Percentiles rank a stretch among this genome's conserved stretches.
phyloP scores from a whole-genome alignment of 441 rosid genomes.

The Pelargonium cotyledonis region DNA sequence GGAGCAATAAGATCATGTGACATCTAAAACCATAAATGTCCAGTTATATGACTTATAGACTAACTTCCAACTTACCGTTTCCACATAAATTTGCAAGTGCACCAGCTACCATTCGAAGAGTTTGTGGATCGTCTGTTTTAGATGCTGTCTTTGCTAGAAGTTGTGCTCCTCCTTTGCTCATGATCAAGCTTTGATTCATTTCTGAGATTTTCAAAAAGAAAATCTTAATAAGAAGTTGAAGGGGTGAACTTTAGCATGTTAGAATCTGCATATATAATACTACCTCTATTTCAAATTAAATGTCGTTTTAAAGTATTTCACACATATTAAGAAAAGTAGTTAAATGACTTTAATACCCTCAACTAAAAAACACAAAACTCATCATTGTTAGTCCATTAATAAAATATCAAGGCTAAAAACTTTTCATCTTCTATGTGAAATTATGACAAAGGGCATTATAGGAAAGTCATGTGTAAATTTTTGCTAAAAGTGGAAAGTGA shows the following conservation, averaged over 20 bases:
- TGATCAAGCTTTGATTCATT: slow-evolving; percentile 92
- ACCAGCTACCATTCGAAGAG: slow-evolving; percentile 98
- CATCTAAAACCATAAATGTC: not conserved
- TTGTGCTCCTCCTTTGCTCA: slow-evolving; percentile 82
- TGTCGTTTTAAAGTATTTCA: too few species aligned
- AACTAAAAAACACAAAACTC: too few species aligned
- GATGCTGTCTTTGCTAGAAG: slow-evolving; percentile 71
- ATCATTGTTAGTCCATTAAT: too few species aligned
- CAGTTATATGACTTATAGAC: not conserved
- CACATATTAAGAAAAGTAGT: too few species aligned
- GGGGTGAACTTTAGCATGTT: not conserved
- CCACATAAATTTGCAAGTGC: slow-evolving; percentile 99
- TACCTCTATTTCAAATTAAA: too few species aligned
- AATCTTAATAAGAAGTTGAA: not conserved
- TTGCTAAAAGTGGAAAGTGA: too few species aligned
- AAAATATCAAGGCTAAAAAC: too few species aligned
- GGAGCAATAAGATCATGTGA: not conserved
- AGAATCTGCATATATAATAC: not conserved
- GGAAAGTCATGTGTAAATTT: too few species aligned
- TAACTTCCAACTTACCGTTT: slow-evolving; percentile 54
- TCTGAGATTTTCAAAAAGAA: slow-evolving; percentile 38
- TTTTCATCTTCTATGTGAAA: too few species aligned
- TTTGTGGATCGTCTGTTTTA: slow-evolving; percentile 90
- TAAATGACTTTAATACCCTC: too few species aligned
- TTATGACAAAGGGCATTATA: too few species aligned